phyloP scores from a whole-genome alignment of 2,329 filamentous ascomycete genomes.

The Daldinia eschscholtzii region DNA sequence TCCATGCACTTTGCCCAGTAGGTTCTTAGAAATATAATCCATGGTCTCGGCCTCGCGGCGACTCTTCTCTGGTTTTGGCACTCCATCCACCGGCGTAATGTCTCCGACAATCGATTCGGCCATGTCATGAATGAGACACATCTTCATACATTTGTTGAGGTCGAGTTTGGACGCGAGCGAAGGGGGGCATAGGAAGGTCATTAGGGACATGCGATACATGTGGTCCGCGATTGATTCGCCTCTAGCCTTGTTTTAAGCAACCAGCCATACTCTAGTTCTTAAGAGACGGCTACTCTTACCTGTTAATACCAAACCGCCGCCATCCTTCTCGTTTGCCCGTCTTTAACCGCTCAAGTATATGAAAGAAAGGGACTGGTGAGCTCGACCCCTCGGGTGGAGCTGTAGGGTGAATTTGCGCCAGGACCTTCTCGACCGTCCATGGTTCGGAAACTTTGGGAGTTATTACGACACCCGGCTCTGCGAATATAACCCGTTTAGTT shows the following conservation, averaged over 20 bases:
- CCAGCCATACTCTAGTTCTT: too few species aligned
- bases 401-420: constrained; percentile 71
- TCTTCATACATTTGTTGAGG: constrained; percentile 86
- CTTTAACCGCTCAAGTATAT: constrained; percentile 93
- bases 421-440: constrained; percentile 72
- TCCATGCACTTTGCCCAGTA: constrained; percentile 82
- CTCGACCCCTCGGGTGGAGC: constrained; percentile 70
- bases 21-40: constrained; percentile 82
- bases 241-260: constrained; percentile 53
- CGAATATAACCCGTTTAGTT: constrained; percentile 20
- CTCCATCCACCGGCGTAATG: constrained; percentile 91
- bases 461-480: constrained; percentile 55
- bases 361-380: constrained; percentile 92
- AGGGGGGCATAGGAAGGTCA: constrained; percentile 90
- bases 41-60: constrained; percentile 89
- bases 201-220: constrained; percentile 99
- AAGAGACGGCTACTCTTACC: constrained; percentile 54
- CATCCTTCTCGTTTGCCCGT: constrained; percentile 97
- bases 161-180: constrained; percentile 79
- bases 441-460: constrained; percentile 59
- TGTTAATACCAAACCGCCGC: constrained; percentile 83
- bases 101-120: constrained; percentile 95
- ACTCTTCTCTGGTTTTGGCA: constrained; percentile 89
- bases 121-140: constrained; percentile 98
- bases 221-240: constrained; percentile 97